A percentile compares a stretch with the other conserved stretches of the same genome.
Conservation (phyloP, 177 flowering plant species). For the Vitis hybrid region DNA sequence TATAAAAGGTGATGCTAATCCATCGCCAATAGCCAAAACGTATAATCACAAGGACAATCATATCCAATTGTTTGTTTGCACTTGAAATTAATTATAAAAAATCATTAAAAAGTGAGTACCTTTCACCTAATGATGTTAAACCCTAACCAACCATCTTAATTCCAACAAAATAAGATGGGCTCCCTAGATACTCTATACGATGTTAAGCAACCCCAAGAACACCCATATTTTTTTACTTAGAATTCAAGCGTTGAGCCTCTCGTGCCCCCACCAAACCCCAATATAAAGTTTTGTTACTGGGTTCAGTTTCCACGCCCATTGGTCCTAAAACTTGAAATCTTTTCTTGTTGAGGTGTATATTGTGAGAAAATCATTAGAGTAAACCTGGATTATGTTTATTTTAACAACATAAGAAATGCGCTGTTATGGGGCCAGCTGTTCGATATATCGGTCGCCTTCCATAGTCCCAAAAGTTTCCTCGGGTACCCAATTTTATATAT, state of each 20-base stretch:
- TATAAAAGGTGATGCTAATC: constrained; percentile 3
- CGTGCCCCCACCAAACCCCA: constrained; percentile 27
- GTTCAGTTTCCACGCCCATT: constrained; percentile 18
- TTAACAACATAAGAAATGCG: constrained; percentile 7
- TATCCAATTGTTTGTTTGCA: constrained; percentile 23
- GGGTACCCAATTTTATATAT: not conserved
- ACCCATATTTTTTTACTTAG: constrained; percentile 19
- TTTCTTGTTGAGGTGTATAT: constrained; percentile 10
- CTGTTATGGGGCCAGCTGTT: not conserved
- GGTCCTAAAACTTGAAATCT: constrained; percentile 33
- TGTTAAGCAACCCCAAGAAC: constrained; percentile 21
- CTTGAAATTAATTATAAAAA: constrained; percentile 10
- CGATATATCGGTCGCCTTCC: not conserved
- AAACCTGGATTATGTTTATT: constrained; percentile 15
- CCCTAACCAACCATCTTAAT: constrained; percentile 23
- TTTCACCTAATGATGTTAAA: constrained; percentile 43
- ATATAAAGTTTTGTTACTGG: constrained; percentile 1
- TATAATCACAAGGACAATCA: constrained; percentile 11
- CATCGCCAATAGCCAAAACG: constrained; percentile 3
- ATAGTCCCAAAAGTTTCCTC: constrained; percentile 4
- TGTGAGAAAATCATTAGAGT: constrained; percentile 13
- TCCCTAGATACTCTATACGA: constrained; percentile 15
- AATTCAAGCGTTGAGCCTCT: constrained; percentile 25
- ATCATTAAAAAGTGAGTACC: constrained; percentile 8
- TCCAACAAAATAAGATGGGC: constrained; percentile 13